Base-by-base conservation (phyloP, 108 stramenopile species). In the Fragilariopsis cylindrus region DNA sequence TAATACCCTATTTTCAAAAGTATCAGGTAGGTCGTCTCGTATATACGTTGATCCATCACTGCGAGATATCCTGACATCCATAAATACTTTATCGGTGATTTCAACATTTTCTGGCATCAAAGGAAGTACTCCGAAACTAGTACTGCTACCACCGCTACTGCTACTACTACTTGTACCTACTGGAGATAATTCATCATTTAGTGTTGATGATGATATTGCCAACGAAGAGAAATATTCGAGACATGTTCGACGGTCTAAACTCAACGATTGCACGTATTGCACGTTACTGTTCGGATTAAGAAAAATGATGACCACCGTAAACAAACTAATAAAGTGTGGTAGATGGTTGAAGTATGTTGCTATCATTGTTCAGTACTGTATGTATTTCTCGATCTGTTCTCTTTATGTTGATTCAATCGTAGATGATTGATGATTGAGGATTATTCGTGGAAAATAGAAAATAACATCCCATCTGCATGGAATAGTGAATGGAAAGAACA, bases 1-100 rank as follows among this genome's bases (percentile, higher is more conserved):
- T 53, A 91, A 82, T 39, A 91, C 91, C 48, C 82, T 83, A 60
- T 94, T 89, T 50, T 82, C 76, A 46, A 82, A 78, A 6, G 73
- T 79, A 68, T 85, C 83, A 21, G 76, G 55, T 1, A 79, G 39
- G 55, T 87, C 81, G 68, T 90, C 89, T 57, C 88, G 77, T 0
- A 90, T 85, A 63, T 92, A 92, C 66, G 91, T 92, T 16, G 89
- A 84, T 6, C 94, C 94, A 83, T 96, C 94, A 19, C 76, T 57
- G 9, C 94, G 80, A 5, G 92, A 85, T 16, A 96, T 85, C n/a
- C 94, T 80, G 30, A 96, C 82, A 66, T 96, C 85, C 48, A 96
- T 78, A 39, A 72, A 83, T 18, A 96, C 87, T 63, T 88, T 90
- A 71, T 93, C 74, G 0, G 94, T 92, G 21, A 95, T 70, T 13